Evolutionary conservation across 148 eudicot species (phyloP).

Genomic region (Pharnaceum exiguum): DNA sequence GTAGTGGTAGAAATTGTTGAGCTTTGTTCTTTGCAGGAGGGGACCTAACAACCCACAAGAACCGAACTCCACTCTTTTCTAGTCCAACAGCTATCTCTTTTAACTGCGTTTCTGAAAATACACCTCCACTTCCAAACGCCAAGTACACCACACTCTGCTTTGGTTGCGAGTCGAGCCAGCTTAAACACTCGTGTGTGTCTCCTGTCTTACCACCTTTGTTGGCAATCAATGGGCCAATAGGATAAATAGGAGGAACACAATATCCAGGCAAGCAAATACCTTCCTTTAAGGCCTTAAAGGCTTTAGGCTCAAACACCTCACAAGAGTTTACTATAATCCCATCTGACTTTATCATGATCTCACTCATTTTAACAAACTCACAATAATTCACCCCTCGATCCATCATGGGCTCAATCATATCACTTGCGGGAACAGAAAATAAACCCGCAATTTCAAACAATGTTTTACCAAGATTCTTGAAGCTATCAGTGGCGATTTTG

Average conservation of each 20-base stretch:
- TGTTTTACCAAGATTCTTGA: conserved; percentile 21
- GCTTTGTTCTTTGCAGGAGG: conserved; percentile 21
- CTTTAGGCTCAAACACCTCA: conserved; percentile 23
- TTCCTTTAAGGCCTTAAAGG: conserved; percentile 18
- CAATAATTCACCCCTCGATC: conserved; percentile 12
- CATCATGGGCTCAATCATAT: conserved; percentile 15
- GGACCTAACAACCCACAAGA: conserved; percentile 47
- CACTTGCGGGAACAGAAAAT: conserved; percentile 27
- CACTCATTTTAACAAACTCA: conserved; percentile 6
- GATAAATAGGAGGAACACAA: conserved; percentile 28
- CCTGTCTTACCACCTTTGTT: background rate
- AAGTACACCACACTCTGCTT: conserved; percentile 34
- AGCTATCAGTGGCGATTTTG: conserved; percentile 5
- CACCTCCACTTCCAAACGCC: conserved; percentile 38
- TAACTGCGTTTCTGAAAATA: conserved; percentile 24
- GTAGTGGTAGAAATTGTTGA: conserved; percentile 12
- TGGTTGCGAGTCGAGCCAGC: conserved; percentile 39
- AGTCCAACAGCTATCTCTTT: conserved; percentile 36
- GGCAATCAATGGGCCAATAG: conserved; percentile 36
- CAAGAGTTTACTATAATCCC: conserved; percentile 36
- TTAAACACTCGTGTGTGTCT: conserved; percentile 30
- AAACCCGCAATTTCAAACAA: conserved; percentile 24
- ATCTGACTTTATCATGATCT: conserved; percentile 12
- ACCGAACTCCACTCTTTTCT: conserved; percentile 36
- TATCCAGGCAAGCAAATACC: conserved; percentile 21